Evolutionary conservation across 2,329 filamentous ascomycete species (phyloP).

Genomic region (Aschersonia sp.): DNA sequence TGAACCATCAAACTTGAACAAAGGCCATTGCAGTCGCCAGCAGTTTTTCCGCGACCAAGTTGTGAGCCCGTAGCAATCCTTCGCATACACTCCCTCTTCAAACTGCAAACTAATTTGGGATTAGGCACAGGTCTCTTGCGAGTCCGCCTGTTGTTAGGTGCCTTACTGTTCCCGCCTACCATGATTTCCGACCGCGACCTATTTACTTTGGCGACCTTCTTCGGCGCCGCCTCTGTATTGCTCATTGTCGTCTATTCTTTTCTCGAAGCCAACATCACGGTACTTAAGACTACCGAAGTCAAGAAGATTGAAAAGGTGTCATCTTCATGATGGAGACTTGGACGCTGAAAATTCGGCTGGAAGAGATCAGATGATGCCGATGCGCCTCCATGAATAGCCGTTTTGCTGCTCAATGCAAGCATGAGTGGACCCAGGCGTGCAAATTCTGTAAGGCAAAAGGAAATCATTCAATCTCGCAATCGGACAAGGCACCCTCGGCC

Average conservation of each 20-base stretch:
- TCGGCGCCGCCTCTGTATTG: constrained; percentile 79
- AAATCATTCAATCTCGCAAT: too few species aligned
- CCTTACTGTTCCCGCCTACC: constrained; percentile 16
- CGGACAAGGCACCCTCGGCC: too few species aligned
- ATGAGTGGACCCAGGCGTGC: too few species aligned
- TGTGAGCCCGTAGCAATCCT: not conserved
- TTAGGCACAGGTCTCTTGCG: too few species aligned
- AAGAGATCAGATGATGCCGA: not conserved
- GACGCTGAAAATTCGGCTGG: not conserved
- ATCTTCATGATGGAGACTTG: not conserved
- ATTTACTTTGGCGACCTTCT: constrained; percentile 83
- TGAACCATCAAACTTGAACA: not conserved
- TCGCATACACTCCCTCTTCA: too few species aligned
- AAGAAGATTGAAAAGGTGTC: constrained; percentile 1
- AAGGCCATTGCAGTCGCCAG: not conserved
- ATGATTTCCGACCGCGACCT: constrained; percentile 95
- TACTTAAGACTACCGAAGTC: constrained; percentile 4
- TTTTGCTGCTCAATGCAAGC: too few species aligned
- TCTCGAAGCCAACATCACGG: constrained; percentile 70
- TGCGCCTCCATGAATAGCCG: not conserved
- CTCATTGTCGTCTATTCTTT: constrained; percentile 94
- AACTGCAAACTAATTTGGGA: too few species aligned
- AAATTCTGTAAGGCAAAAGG: too few species aligned
- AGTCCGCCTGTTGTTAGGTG: too few species aligned
- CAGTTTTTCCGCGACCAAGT: not conserved